These are phyloP conservation scores for Colletotrichum sp. DNA, from an alignment of 2,329 filamentous ascomycete species.

Conservation along the genomic window DNA sequence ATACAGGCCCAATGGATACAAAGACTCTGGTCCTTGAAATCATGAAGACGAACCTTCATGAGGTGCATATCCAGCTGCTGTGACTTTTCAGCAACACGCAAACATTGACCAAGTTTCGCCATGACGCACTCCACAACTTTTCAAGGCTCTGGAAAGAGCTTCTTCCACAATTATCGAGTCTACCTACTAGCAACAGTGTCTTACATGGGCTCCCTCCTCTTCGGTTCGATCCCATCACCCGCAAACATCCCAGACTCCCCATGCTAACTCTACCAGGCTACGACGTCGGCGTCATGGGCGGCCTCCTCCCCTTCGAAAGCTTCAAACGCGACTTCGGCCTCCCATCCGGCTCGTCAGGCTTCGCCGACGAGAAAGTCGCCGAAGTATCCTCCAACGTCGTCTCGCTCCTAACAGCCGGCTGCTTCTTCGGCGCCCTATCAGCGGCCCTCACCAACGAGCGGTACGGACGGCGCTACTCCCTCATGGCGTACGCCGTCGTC, in stretches of 20 bases:
- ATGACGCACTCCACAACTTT: not conserved
- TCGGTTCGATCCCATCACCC: not conserved
- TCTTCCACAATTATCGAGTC: not conserved
- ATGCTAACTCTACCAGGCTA: not conserved
- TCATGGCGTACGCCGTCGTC: not conserved
- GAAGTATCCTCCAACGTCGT: not conserved
- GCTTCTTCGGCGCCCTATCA: not conserved
- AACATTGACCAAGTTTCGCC: not conserved
- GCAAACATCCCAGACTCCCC: not conserved
- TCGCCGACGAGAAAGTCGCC: not conserved
- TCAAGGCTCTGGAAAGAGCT: not conserved
- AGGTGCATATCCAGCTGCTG: not conserved
- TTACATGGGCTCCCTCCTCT: not conserved
- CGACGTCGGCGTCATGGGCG: constrained; percentile 39
- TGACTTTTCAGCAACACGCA: not conserved
- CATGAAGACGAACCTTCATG: too few species aligned
- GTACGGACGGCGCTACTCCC: not conserved
- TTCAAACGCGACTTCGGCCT: constrained; percentile 40
- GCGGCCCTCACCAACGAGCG: not conserved
- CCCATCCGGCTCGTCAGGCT: not conserved
- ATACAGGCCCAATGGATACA: not conserved
- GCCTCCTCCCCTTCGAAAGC: constrained; percentile 39
- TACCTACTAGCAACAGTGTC: not conserved
- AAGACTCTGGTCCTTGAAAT: not conserved
- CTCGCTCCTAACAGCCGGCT: not conserved